Conservation (phyloP, 2,329 filamentous ascomycete species). For the Fusarium hostae region DNA sequence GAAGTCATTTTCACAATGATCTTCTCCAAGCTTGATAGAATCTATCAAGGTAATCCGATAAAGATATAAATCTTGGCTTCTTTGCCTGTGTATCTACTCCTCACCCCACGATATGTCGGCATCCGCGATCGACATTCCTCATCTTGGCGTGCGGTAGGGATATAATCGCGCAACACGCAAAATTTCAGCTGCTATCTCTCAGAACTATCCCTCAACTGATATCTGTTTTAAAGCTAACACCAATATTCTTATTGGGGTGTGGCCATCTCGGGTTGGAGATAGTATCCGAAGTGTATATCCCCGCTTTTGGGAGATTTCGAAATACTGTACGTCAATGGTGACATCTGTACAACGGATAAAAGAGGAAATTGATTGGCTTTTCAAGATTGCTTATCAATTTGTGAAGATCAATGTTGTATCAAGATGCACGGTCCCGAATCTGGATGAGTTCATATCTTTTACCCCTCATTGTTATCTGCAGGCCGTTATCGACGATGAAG, state of each 20-base stretch:
- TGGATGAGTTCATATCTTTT: not conserved
- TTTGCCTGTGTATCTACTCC: not conserved
- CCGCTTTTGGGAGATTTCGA: not conserved
- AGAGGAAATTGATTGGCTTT: not conserved
- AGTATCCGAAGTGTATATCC: not conserved
- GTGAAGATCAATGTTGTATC: not conserved
- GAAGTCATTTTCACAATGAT: not conserved
- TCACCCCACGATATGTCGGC: not conserved
- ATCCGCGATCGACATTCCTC: not conserved
- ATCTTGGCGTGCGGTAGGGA: not conserved
- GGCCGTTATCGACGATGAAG: not conserved
- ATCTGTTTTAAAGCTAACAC: not conserved
- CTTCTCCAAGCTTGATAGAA: rapidly evolving
- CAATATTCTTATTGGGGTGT: not conserved
- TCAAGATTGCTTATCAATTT: not conserved
- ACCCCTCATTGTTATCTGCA: not conserved
- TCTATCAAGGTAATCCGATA: rapidly evolving
- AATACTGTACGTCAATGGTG: not conserved
- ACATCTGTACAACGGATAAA: not conserved
- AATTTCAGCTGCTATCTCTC: not conserved
- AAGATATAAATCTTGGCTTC: not conserved
- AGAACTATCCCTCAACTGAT: not conserved
- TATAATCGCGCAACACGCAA: not conserved
- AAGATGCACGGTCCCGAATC: not conserved
- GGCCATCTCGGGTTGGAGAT: not conserved